phyloP scores from a whole-genome alignment of 73 alveolate species.

The Paramecium caudatum region DNA sequence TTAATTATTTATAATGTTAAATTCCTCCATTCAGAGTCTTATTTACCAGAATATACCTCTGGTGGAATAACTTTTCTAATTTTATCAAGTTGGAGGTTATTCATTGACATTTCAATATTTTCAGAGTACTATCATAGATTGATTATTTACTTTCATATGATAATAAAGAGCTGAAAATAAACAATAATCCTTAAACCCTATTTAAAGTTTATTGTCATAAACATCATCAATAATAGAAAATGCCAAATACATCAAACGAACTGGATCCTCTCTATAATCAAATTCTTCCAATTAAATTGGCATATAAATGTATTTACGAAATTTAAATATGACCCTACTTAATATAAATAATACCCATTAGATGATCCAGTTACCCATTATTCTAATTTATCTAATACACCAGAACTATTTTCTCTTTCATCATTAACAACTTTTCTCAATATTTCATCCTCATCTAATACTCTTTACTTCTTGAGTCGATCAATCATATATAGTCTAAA shows the following conservation, averaged over 20 bases:
- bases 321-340: neutral
- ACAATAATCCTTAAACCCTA: constrained; percentile 48
- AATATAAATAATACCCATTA: no score
- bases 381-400: constrained; percentile 35
- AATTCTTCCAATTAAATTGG: constrained; percentile 35
- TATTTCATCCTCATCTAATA: constrained; percentile 62
- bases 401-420: constrained; percentile 9
- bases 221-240: constrained; percentile 15
- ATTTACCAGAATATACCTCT: neutral
- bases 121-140: constrained; percentile 1
- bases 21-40: constrained; percentile 3
- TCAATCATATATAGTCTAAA: constrained; percentile 37
- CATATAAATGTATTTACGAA: constrained; percentile 7
- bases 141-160: neutral
- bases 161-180: constrained; percentile 38
- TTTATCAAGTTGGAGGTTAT: neutral
- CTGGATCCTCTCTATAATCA: neutral
- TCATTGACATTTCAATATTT: neutral
- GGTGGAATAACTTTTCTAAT: constrained; percentile 4
- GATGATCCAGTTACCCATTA: neutral
- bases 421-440: constrained; percentile 21
- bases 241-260: neutral
- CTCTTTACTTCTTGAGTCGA: constrained; percentile 14
- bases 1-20: neutral
- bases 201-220: neutral